phyloP scores from a whole-genome alignment of 805 yeast genomes.

The Yamadazyma ubonensis region DNA sequence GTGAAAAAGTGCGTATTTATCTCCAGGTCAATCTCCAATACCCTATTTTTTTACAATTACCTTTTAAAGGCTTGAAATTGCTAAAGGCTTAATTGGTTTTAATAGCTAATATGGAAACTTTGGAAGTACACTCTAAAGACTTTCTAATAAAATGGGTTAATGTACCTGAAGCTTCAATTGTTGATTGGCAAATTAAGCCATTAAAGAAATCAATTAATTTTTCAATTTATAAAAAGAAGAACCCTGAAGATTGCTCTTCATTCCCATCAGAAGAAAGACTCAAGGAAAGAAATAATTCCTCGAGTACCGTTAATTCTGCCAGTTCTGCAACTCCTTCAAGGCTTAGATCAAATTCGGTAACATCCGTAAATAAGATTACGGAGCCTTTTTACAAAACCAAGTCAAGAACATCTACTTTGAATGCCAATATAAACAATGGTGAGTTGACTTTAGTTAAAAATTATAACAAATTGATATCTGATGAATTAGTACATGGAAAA shows the following conservation, averaged over 20 bases:
- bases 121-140: slow-evolving; percentile 87
- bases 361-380: slow-evolving; percentile 35
- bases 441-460: slow-evolving; percentile 55
- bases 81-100: no score
- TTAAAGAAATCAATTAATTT: slow-evolving; percentile 45
- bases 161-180: slow-evolving; percentile 61
- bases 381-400: slow-evolving; percentile 33
- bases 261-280: slow-evolving; percentile 3
- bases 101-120: slow-evolving; percentile 86
- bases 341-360: slow-evolving; percentile 27
- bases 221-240: slow-evolving; percentile 38
- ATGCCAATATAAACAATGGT: slow-evolving; percentile 36
- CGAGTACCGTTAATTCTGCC: slow-evolving; percentile 12
- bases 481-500: slow-evolving; percentile 61
- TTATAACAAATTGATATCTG: slow-evolving; percentile 51
- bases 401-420: slow-evolving; percentile 39
- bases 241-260: slow-evolving; percentile 8
- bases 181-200: slow-evolving; percentile 84
- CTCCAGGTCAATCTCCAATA: slow-evolving; percentile 3
- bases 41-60: not conserved
- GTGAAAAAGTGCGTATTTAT: slow-evolving; percentile 2
- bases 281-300: slow-evolving; percentile 12
- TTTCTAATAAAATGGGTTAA: slow-evolving; percentile 90
- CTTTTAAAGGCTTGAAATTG: not conserved
- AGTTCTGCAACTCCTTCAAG: slow-evolving; percentile 14